These are phyloP conservation scores for Elsinoe perseae DNA, from an alignment of 2,329 filamentous ascomycete genomes.

Conservation along the genomic window DNA sequence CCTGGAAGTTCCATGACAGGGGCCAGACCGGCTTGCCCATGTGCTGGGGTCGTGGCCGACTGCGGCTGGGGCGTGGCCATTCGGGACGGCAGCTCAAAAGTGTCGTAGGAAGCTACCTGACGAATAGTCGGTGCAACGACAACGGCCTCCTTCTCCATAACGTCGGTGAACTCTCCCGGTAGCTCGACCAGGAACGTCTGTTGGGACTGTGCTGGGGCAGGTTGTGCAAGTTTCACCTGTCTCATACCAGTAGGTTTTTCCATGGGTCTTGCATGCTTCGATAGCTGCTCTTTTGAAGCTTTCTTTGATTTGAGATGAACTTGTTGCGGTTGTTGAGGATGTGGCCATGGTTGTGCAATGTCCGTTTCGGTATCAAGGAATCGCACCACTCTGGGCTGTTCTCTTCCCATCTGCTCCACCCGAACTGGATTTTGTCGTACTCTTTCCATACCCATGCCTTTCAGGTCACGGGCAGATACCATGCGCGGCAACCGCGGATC, in stretches of 20 bases:
- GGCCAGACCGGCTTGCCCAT: slow-evolving; percentile 8
- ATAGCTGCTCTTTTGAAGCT: slow-evolving; percentile 1
- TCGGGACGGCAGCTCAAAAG: slow-evolving; percentile 2
- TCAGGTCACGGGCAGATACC: not conserved
- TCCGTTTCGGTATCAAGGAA: not conserved
- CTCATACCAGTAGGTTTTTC: not conserved
- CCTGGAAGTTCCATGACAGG: slow-evolving; percentile 15
- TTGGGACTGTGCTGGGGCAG: not conserved
- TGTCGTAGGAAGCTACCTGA: slow-evolving; percentile 12
- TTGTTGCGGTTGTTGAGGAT: slow-evolving; percentile 2
- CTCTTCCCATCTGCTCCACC: not conserved
- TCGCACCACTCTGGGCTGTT: not conserved
- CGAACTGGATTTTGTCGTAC: slow-evolving; percentile 8
- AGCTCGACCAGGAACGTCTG: slow-evolving; percentile 13
- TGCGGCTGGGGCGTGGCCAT: slow-evolving; percentile 3
- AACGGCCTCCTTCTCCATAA: slow-evolving; percentile 15
- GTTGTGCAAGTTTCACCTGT: not conserved
- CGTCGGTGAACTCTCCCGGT: slow-evolving; percentile 11
- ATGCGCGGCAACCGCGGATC: not conserved
- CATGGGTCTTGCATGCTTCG: not conserved
- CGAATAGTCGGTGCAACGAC: slow-evolving; percentile 4
- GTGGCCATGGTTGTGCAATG: not conserved
- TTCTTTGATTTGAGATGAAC: slow-evolving; percentile 8
- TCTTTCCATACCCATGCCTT: slow-evolving; percentile 11
- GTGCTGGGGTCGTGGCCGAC: not conserved